phyloP scores from a whole-genome alignment of 805 yeast genomes.

The Candida chauliodis region DNA sequence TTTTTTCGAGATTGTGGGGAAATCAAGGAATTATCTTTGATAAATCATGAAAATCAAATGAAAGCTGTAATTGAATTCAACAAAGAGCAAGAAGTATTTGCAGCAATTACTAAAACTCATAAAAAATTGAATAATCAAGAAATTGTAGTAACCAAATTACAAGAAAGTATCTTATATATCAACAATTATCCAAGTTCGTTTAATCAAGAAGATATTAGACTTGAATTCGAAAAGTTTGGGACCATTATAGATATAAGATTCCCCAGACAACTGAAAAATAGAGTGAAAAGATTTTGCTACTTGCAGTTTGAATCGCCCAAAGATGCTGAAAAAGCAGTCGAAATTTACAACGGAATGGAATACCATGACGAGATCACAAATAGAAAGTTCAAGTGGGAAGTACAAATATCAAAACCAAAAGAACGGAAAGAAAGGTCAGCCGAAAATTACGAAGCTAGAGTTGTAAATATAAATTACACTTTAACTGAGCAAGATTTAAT shows the following conservation, averaged over 20 bases:
- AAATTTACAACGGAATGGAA: conserved; percentile 34
- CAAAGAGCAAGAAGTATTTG: conserved; percentile 42
- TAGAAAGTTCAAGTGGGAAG: conserved; percentile 41
- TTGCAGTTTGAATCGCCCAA: conserved; percentile 48
- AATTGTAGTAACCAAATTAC: conserved; percentile 44
- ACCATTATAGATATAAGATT: conserved; percentile 50
- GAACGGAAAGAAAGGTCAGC: conserved; percentile 36
- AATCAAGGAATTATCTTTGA: conserved; percentile 33
- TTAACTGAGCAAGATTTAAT: conserved; percentile 37
- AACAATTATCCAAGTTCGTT: conserved; percentile 67
- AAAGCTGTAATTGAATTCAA: conserved; percentile 61
- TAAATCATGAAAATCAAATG: conserved; percentile 11
- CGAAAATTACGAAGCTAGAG: conserved; percentile 54
- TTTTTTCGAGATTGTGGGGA: conserved; percentile 64
- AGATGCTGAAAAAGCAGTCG: conserved; percentile 45
- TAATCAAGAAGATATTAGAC: conserved; percentile 34
- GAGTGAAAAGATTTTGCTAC: conserved; percentile 69
- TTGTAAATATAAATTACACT: conserved; percentile 36
- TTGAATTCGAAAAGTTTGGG: conserved; percentile 40
- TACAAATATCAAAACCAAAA: conserved; percentile 60
- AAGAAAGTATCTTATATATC: conserved; percentile 60
- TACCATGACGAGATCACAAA: conserved; percentile 25
- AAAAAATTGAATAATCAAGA: conserved; percentile 43
- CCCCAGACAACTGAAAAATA: conserved; percentile 54
- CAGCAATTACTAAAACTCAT: conserved; percentile 59